Evolutionary conservation across 2,329 filamentous ascomycete genomes (phyloP).

Genomic region (Madurella fahalii): DNA sequence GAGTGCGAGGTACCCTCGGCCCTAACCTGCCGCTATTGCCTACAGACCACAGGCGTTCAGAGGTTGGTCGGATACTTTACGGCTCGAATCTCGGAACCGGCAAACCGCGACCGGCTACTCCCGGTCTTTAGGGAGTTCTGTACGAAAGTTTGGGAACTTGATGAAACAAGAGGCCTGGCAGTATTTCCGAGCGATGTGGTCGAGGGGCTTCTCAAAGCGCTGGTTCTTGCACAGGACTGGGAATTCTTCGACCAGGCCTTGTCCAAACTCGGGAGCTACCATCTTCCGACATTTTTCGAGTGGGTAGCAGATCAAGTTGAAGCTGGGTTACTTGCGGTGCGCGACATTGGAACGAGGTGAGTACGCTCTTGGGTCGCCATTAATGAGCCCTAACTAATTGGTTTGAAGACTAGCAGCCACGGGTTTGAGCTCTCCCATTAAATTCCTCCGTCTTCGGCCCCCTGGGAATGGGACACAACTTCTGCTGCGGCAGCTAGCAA

Average conservation of each 20-base stretch:
- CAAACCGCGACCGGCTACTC: constrained; percentile 2
- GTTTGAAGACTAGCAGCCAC: constrained; percentile 5
- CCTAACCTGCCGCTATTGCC: background rate
- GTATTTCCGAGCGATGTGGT: constrained; percentile 2
- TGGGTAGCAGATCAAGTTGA: constrained; percentile 12
- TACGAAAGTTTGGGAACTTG: constrained; percentile 6
- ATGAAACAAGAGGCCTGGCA: constrained; percentile 7
- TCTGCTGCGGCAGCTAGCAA: background rate
- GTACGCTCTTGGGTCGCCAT: background rate
- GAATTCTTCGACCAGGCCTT: constrained; percentile 14
- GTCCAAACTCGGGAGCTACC: background rate
- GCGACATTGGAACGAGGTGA: constrained; percentile 9
- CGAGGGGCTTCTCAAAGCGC: constrained; percentile 2
- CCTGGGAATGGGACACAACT: background rate
- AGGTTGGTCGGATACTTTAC: constrained; percentile 7
- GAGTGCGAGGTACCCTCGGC: background rate
- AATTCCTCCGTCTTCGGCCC: background rate
- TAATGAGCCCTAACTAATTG: background rate
- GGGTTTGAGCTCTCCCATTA: constrained; percentile 1
- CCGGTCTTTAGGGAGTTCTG: constrained; percentile 14
- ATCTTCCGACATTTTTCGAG: constrained; percentile 9
- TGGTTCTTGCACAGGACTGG: constrained; percentile 11
- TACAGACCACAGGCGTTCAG: background rate
- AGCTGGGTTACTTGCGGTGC: background rate
- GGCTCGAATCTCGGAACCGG: background rate